Evolutionary conservation across 805 yeast species (phyloP).

Genomic region (Sporopachydermia quercuum): DNA sequence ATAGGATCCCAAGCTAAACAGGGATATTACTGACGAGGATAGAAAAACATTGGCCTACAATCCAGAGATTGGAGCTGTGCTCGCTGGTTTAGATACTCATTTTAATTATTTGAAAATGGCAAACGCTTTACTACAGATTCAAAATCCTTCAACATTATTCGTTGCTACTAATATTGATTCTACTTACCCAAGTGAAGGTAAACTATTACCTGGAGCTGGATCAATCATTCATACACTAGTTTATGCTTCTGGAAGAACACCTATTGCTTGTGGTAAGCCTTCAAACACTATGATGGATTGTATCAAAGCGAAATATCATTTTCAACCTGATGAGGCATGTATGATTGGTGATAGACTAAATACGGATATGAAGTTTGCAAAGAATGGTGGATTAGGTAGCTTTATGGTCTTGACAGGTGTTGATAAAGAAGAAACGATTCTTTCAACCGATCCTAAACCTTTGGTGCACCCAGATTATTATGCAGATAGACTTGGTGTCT

Average conservation of each 20-base stretch:
- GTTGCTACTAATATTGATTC: slow-evolving; percentile 92
- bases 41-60: slow-evolving; percentile 36
- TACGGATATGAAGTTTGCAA: slow-evolving; percentile 89
- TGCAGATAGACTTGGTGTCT: slow-evolving; percentile 62
- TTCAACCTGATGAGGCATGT: slow-evolving; percentile 43
- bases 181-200: slow-evolving; percentile 82
- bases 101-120: slow-evolving; percentile 76
- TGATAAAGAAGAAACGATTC: slow-evolving; percentile 55
- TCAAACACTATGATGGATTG: slow-evolving; percentile 81
- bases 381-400: slow-evolving; percentile 75
- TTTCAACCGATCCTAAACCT: slow-evolving; percentile 21
- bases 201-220: slow-evolving; percentile 89
- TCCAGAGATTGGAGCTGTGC: slow-evolving; percentile 68
- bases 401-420: slow-evolving; percentile 84
- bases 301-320: slow-evolving; percentile 50
- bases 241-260: slow-evolving; percentile 63
- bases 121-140: slow-evolving; percentile 65
- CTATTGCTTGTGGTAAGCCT: slow-evolving; percentile 91
- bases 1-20: slow-evolving; percentile 40
- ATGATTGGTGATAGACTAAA: slow-evolving; percentile 95
- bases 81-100: slow-evolving; percentile 70
- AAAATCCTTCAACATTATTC: slow-evolving; percentile 49
- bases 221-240: slow-evolving; percentile 69
- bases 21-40: slow-evolving; percentile 36
- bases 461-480: slow-evolving; percentile 46